Evolutionary conservation across 2,329 filamentous ascomycete species (phyloP).

Genomic region (Diaporthe ilicicola): DNA sequence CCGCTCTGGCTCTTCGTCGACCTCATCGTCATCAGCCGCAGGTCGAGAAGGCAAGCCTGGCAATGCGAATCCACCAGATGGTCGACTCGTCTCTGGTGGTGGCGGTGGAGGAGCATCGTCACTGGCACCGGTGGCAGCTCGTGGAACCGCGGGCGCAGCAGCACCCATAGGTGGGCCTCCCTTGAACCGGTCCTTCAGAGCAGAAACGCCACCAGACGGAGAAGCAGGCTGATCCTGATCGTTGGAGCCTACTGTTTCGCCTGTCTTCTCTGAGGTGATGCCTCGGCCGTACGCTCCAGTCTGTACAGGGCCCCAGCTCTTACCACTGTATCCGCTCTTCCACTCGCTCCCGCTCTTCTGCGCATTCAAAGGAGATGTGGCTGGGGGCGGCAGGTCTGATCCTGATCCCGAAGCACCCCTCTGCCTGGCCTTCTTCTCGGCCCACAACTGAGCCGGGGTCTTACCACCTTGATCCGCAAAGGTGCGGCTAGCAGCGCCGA

Average conservation of each 20-base stretch:
- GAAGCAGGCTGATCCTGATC: slow-evolving; percentile 61
- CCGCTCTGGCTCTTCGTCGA: slow-evolving; percentile 64
- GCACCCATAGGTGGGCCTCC: slow-evolving; percentile 75
- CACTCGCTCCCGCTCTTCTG: slow-evolving; percentile 83
- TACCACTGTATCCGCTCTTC: slow-evolving; percentile 92
- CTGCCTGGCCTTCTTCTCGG: slow-evolving; percentile 92
- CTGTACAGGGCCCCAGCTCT: slow-evolving; percentile 87
- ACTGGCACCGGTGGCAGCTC: slow-evolving; percentile 48
- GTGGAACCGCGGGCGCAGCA: slow-evolving; percentile 45
- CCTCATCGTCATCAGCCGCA: slow-evolving; percentile 63
- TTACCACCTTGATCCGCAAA: slow-evolving; percentile 96
- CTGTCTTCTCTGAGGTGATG: slow-evolving; percentile 69
- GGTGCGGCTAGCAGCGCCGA: slow-evolving; percentile 86
- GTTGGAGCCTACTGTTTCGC: slow-evolving; percentile 55
- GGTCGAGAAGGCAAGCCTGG: slow-evolving; percentile 76
- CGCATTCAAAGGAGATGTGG: slow-evolving; percentile 64
- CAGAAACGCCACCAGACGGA: slow-evolving; percentile 71
- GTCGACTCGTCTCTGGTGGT: slow-evolving; percentile 70
- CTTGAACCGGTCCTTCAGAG: slow-evolving; percentile 85
- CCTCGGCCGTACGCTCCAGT: slow-evolving; percentile 76
- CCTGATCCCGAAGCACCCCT: slow-evolving; percentile 61
- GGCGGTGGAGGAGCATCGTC: slow-evolving; percentile 66
- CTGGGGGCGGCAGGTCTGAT: slow-evolving; percentile 51
- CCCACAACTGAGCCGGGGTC: slow-evolving; percentile 96
- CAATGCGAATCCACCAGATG: slow-evolving; percentile 78